A percentile compares a stretch with the other conserved stretches of the same genome.
Conservation (phyloP, 2,329 filamentous ascomycete species). For the Phialophora chinensis region DNA sequence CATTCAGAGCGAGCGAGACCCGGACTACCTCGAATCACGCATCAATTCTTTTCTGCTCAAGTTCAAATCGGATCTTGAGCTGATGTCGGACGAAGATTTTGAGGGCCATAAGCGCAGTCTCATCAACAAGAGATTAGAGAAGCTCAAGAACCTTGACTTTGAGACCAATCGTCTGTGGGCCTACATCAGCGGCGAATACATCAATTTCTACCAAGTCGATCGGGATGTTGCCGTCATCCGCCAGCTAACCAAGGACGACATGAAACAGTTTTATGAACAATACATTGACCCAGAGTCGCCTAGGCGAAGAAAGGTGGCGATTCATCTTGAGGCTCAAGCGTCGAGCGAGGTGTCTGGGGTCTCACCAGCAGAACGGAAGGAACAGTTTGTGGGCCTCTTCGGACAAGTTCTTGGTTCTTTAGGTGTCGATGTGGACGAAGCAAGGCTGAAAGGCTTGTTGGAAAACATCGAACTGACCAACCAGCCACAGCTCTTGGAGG, state of each 20-base stretch:
- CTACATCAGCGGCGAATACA: conserved; percentile 83
- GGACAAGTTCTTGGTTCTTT: conserved; percentile 55
- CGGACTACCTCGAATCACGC: conserved; percentile 81
- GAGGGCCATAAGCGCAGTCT: conserved; percentile 89
- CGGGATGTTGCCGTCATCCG: conserved; percentile 78
- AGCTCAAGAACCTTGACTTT: conserved; percentile 86
- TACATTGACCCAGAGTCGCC: conserved; percentile 77
- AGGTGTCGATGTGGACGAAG: conserved; percentile 52
- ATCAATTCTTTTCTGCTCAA: conserved; percentile 82
- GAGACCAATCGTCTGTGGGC: conserved; percentile 84
- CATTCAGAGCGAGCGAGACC: conserved; percentile 88
- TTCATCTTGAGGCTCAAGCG: conserved; percentile 80
- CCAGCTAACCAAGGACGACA: conserved; percentile 75
- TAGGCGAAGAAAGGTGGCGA: conserved; percentile 77
- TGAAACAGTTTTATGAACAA: conserved; percentile 77
- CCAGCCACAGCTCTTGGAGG: conserved; percentile 56
- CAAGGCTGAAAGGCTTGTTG: conserved; percentile 46
- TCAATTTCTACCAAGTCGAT: conserved; percentile 85
- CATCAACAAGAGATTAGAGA: conserved; percentile 84
- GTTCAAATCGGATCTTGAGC: conserved; percentile 69
- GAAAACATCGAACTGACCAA: conserved; percentile 56
- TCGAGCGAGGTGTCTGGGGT: conserved; percentile 47
- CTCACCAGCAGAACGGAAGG: conserved; percentile 51
- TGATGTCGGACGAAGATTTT: conserved; percentile 84
- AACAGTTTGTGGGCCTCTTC: conserved; percentile 52